Conservation (phyloP, 1,284 basidiomycete genomes). For the Schizopora paradoxa region DNA sequence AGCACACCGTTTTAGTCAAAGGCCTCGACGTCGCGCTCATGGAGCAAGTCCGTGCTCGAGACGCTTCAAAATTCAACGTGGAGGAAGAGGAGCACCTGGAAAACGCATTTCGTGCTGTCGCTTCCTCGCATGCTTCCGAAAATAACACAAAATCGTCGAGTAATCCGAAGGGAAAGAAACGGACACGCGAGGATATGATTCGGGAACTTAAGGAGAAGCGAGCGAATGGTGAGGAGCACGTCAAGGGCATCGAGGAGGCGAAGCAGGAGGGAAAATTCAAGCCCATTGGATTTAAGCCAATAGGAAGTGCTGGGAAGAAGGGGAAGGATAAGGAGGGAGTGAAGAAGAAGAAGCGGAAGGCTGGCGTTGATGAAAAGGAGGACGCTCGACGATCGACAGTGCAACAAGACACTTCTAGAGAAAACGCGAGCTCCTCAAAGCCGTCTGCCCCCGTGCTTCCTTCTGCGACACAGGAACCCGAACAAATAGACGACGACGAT, state of each 20-base stretch:
- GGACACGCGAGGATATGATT: constrained; percentile 68
- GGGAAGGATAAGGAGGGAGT: constrained; percentile 31
- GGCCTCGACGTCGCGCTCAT: constrained; percentile 86
- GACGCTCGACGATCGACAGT: constrained; percentile 32
- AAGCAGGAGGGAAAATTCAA: constrained; percentile 69
- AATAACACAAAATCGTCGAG: constrained; percentile 20
- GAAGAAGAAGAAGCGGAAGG: constrained; percentile 52
- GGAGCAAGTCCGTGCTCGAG: constrained; percentile 74
- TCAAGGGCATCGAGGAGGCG: constrained; percentile 41
- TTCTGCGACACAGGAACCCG: constrained; percentile 28
- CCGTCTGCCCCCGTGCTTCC: constrained; percentile 17
- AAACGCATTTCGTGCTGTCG: constrained; percentile 50
- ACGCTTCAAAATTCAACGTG: constrained; percentile 42
- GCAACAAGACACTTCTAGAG: constrained; percentile 26
- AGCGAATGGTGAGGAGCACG: constrained; percentile 25
- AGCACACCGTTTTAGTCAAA: constrained; percentile 83
- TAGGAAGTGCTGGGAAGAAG: constrained; percentile 40
- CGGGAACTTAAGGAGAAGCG: constrained; percentile 67
- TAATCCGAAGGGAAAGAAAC: too few species aligned
- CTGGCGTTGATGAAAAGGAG: constrained; percentile 28
- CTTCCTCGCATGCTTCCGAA: constrained; percentile 21
- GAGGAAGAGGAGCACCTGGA: constrained; percentile 79
- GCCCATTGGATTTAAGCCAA: constrained; percentile 72
- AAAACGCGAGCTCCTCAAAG: neutral
- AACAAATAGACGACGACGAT: constrained; percentile 27